Evolutionary conservation across 495 filamentous ascomycete species (phyloP).

Genomic region (Elasticomyces elasticus): DNA sequence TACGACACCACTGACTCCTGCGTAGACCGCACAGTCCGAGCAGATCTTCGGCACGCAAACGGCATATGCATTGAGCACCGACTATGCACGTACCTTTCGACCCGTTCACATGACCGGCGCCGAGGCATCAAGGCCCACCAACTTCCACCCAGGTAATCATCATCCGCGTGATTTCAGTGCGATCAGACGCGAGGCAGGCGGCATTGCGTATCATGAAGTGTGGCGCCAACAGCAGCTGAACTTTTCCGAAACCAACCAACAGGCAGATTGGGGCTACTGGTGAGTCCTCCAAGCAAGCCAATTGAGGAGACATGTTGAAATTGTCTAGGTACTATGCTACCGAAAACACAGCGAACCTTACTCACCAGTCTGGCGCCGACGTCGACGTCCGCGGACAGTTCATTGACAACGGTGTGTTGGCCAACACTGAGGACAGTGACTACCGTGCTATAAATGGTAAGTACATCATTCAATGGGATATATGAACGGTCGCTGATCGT

Average conservation of each 20-base stretch:
- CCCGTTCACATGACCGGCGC: background rate
- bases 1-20: background rate
- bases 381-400: conserved; percentile 42
- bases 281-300: background rate
- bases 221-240: conserved; percentile 51
- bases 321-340: conserved; percentile 35
- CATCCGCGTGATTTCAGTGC: background rate
- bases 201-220: conserved; percentile 51
- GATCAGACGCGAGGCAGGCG: conserved; percentile 10
- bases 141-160: background rate
- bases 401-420: conserved; percentile 35
- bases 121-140: background rate
- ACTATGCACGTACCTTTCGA: background rate
- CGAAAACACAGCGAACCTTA: conserved; percentile 36
- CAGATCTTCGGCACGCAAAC: conserved; percentile 3
- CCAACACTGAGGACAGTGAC: conserved; percentile 40
- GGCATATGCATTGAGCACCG: background rate
- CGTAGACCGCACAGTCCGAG: background rate
- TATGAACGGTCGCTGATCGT: background rate
- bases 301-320: background rate
- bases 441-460: conserved; percentile 42
- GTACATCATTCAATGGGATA: background rate
- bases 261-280: conserved; percentile 79
- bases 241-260: conserved; percentile 62
- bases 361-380: conserved; percentile 42